phyloP scores from a whole-genome alignment of 129 eudicot genomes.

The Lactuca sativa region DNA sequence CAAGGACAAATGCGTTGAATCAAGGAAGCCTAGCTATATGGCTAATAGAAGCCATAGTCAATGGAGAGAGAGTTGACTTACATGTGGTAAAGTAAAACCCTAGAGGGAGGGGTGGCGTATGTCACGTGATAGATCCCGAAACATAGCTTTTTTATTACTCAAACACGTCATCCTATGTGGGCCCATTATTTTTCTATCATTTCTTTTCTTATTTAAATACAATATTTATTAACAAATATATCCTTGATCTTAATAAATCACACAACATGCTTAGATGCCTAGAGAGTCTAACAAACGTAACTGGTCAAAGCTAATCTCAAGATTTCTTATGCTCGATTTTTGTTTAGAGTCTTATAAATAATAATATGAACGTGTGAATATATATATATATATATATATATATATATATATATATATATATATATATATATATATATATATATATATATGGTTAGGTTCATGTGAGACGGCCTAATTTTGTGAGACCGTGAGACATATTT shows the following conservation, averaged over 20 bases:
- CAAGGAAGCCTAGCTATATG: background rate
- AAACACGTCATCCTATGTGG: slow-evolving; percentile 12
- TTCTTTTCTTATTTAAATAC: background rate
- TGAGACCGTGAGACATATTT: too few relatives aligned
- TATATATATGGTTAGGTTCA: too few relatives aligned
- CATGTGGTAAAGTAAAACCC: slow-evolving; percentile 12
- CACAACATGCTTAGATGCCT: background rate
- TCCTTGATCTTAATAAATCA: background rate
- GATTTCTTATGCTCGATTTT: background rate
- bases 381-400: too few relatives aligned
- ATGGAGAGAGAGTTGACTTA: slow-evolving; percentile 14
- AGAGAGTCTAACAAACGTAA: background rate
- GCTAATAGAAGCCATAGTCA: background rate
- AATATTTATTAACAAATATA: too few relatives aligned
- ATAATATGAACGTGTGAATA: background rate
- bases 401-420: too few relatives aligned
- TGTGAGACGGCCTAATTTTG: too few relatives aligned
- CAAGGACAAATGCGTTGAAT: slow-evolving; percentile 6
- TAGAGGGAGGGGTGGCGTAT: slow-evolving; percentile 21
- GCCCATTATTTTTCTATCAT: background rate
- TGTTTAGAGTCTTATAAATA: background rate
- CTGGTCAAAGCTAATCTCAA: background rate
- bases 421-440: too few relatives aligned
- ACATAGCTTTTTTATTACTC: background rate
- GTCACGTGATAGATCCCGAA: slow-evolving; percentile 26